Conservation (phyloP, 78 protist genomes). For the Planoprotostelium fungivorum region DNA sequence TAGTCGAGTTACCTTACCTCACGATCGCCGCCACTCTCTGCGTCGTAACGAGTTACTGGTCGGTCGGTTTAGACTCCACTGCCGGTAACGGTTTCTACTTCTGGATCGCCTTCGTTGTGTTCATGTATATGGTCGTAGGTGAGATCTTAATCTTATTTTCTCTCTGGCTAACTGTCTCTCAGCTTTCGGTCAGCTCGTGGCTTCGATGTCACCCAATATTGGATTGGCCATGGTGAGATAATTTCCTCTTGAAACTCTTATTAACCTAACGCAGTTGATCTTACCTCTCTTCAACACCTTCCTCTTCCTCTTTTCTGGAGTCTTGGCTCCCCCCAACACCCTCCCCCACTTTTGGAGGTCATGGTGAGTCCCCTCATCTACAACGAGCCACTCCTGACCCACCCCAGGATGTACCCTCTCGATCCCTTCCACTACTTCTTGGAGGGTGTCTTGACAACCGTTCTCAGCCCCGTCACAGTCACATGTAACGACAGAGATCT, state of each 20-base stretch:
- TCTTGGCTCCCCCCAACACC: conserved; percentile 18
- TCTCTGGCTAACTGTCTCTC: no score
- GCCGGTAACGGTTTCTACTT: conserved; percentile 35
- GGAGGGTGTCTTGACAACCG: conserved; percentile 31
- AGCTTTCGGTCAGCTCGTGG: conserved; percentile 49
- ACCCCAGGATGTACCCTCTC: conserved; percentile 29
- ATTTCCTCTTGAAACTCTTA: no score
- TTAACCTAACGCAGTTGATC: conserved; percentile 4
- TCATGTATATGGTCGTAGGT: conserved; percentile 22
- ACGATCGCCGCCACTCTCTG: conserved; percentile 21
- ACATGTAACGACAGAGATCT: conserved; percentile 16
- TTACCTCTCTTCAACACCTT: conserved; percentile 35
- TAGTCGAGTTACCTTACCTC: conserved; percentile 42
- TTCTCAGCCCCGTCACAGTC: not conserved
- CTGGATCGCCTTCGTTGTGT: conserved; percentile 22
- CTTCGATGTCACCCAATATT: conserved; percentile 28
- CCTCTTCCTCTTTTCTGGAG: conserved; percentile 54
- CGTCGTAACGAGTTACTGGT: conserved; percentile 37
- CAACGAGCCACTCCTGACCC: no score
- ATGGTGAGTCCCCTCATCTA: no score
- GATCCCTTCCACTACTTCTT: conserved; percentile 35
- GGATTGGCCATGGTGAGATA: conserved; percentile 46
- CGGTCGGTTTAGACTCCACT: conserved; percentile 20
- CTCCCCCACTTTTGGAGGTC: conserved; percentile 33
- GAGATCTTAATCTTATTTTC: no score